Evolutionary conservation across 345 rosid species (phyloP).

Genomic region (Lumnitzera racemosa): DNA sequence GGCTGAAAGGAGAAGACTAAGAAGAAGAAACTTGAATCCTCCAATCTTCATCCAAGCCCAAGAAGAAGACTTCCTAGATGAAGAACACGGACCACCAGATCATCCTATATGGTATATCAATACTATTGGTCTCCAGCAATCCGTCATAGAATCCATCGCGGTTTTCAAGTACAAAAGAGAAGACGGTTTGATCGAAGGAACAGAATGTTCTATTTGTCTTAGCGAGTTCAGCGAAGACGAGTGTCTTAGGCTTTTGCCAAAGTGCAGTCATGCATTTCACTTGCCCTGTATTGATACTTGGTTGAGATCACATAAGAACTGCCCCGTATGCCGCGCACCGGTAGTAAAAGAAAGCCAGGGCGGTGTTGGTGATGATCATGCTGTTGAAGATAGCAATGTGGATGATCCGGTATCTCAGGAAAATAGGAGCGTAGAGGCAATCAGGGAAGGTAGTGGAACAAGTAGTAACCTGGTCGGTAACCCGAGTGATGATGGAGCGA

Average conservation of each 20-base stretch:
- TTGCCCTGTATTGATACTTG: constrained; percentile 70
- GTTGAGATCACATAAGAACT: constrained; percentile 70
- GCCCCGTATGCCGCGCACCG: constrained; percentile 81
- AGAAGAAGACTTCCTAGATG: constrained; percentile 23
- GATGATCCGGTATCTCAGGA: constrained; percentile 15
- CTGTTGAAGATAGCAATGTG: constrained; percentile 7
- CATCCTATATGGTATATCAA: constrained; percentile 64
- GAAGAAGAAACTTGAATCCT: constrained; percentile 8
- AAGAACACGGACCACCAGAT: constrained; percentile 25
- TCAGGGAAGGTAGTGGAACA: neutral
- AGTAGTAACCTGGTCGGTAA: neutral
- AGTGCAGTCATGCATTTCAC: constrained; percentile 86
- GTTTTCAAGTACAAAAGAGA: constrained; percentile 41
- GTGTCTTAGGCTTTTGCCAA: constrained; percentile 55
- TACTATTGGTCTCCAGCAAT: constrained; percentile 54
- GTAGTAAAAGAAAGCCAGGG: constrained; percentile 15
- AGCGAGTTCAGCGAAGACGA: constrained; percentile 63
- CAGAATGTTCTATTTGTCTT: constrained; percentile 86
- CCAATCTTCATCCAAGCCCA: constrained; percentile 19
- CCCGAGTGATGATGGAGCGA: constrained; percentile 1
- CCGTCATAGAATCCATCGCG: constrained; percentile 48
- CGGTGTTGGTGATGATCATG: constrained; percentile 3
- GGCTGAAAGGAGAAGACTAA: neutral
- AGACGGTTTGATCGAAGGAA: constrained; percentile 51
- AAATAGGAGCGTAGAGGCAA: constrained; percentile 15